Evolutionary conservation across 1,139 yeast genomes (phyloP).

Genomic region (Hanseniaspora sp.): DNA sequence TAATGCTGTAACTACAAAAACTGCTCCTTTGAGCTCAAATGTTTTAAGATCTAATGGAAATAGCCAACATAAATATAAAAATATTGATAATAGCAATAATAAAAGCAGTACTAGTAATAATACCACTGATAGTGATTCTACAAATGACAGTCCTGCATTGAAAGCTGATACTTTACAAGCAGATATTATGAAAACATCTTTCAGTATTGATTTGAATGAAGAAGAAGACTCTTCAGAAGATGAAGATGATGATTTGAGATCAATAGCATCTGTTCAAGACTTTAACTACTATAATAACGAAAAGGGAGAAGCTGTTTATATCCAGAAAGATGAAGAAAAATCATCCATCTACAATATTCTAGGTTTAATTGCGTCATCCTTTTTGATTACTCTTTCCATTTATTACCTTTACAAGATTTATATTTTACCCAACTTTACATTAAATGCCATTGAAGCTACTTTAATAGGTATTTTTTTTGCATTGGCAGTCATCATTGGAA

Average conservation of each 20-base stretch:
- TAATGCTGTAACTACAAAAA: slow-evolving; percentile 1
- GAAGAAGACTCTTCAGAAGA: slow-evolving; percentile 12
- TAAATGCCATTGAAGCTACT: slow-evolving; percentile 67
- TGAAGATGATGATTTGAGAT: slow-evolving; percentile 13
- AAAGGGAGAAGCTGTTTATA: slow-evolving; percentile 5
- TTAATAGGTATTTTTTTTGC: slow-evolving; percentile 78
- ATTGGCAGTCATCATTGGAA: slow-evolving; percentile 58
- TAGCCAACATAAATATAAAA: too few species aligned
- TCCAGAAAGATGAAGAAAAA: slow-evolving; percentile 22
- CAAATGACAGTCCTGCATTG: not conserved
- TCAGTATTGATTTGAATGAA: not conserved
- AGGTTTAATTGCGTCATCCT: slow-evolving; percentile 62
- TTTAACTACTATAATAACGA: slow-evolving; percentile 8
- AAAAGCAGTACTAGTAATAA: not conserved
- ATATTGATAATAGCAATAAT: not conserved
- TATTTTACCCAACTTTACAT: slow-evolving; percentile 52
- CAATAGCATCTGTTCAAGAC: slow-evolving; percentile 14
- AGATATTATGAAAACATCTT: not conserved
- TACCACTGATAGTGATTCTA: not conserved
- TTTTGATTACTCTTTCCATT: slow-evolving; percentile 60
- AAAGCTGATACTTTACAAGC: not conserved
- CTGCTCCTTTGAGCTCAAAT: not conserved
- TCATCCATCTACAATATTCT: slow-evolving; percentile 67
- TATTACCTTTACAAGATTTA: slow-evolving; percentile 77
- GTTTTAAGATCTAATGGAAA: not conserved